These are phyloP conservation scores for Arxiozyma slooffiae DNA, from an alignment of 1,139 yeast species.

Conservation along the genomic window DNA sequence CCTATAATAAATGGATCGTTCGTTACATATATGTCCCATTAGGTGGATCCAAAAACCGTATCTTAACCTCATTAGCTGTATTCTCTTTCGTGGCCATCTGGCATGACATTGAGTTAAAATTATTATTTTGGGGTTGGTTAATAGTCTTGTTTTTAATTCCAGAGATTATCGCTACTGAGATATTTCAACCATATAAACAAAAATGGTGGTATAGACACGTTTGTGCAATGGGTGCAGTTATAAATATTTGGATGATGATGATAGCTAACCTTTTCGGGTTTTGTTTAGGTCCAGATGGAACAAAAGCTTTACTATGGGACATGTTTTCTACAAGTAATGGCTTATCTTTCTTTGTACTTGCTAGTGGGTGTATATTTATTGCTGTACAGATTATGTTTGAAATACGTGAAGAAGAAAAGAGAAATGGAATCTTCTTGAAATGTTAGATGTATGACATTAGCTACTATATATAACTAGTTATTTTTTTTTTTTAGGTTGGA, in stretches of 20 bases:
- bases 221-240: conserved; percentile 80
- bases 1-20: conserved; percentile 82
- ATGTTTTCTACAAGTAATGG: conserved; percentile 69
- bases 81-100: conserved; percentile 95
- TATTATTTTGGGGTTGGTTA: conserved; percentile 93
- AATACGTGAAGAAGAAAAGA: conserved; percentile 71
- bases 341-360: conserved; percentile 49
- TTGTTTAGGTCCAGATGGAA: conserved; percentile 85
- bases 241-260: conserved; percentile 97
- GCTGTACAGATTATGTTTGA: conserved; percentile 95
- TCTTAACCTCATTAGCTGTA: conserved; percentile 73
- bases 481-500: too few relatives aligned
- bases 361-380: conserved; percentile 63
- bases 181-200: conserved; percentile 35
- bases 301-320: conserved; percentile 50
- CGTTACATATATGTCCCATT: conserved; percentile 78
- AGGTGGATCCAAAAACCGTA: conserved; percentile 66
- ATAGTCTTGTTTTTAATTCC: conserved; percentile 84
- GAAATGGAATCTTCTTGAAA: conserved; percentile 72
- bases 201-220: conserved; percentile 66
- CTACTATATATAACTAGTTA: too few relatives aligned
- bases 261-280: conserved; percentile 91
- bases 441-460: conserved; percentile 37
- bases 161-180: conserved; percentile 56
- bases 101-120: conserved; percentile 89